A percentile compares a stretch with the other conserved stretches of the same genome.
Evolutionary conservation across 2,329 filamentous ascomycete species (phyloP).

Genomic region (Paecilomyces sp.): DNA sequence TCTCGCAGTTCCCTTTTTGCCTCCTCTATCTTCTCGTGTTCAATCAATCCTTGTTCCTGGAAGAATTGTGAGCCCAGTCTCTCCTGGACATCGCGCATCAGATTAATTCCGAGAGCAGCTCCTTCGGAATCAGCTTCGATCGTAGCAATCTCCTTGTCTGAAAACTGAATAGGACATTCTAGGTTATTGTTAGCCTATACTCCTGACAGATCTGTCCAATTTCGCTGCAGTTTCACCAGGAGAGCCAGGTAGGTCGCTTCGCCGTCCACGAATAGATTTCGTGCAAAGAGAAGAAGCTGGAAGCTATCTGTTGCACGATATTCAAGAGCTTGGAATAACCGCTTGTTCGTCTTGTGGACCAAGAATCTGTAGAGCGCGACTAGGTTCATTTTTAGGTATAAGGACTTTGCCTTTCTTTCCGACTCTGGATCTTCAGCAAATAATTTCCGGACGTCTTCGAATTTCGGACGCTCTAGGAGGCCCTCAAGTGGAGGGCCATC

Average conservation of each 20-base stretch:
- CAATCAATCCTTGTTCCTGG: slow-evolving; percentile 3
- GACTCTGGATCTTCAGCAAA: slow-evolving; percentile 11
- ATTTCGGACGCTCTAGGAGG: slow-evolving; percentile 17
- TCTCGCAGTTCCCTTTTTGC: slow-evolving; percentile 1
- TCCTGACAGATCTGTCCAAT: slow-evolving; percentile 16
- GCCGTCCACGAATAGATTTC: slow-evolving; percentile 26
- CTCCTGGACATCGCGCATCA: slow-evolving; percentile 18
- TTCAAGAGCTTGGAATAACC: slow-evolving; percentile 21
- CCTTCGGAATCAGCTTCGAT: slow-evolving; percentile 19
- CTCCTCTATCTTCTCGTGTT: slow-evolving; percentile 1
- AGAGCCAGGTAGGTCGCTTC: slow-evolving; percentile 17
- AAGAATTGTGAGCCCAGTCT: slow-evolving; percentile 10
- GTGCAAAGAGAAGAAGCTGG: slow-evolving; percentile 21
- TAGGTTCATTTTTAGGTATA: slow-evolving; percentile 22
- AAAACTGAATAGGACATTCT: slow-evolving; percentile 15
- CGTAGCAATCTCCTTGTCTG: slow-evolving; percentile 12
- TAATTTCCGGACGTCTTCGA: slow-evolving; percentile 11
- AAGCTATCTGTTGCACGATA: slow-evolving; percentile 22
- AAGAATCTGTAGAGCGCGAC: slow-evolving; percentile 20
- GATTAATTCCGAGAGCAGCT: slow-evolving; percentile 17
- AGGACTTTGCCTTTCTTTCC: slow-evolving; percentile 14
- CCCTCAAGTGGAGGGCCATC: background rate
- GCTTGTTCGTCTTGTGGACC: slow-evolving; percentile 14
- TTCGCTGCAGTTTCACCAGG: slow-evolving; percentile 18
- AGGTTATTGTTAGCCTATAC: slow-evolving; percentile 4